Percentiles rank a stretch among this genome's conserved stretches.
Conservation (phyloP, 2,329 filamentous ascomycete genomes). For the Sarocladium kiliense region DNA sequence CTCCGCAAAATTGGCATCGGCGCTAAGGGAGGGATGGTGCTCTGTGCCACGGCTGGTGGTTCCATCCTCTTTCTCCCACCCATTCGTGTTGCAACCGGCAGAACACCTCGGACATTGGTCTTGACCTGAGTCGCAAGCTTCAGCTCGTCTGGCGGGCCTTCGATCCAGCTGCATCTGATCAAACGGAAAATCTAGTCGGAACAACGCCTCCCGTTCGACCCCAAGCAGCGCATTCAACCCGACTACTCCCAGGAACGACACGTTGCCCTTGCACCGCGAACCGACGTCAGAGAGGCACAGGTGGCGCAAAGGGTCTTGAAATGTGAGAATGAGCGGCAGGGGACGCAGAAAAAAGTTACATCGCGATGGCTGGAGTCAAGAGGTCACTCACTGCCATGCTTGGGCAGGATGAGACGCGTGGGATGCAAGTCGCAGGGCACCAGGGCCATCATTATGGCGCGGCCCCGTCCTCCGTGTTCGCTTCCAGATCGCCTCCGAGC, state of each 20-base stretch:
- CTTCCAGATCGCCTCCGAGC: background rate
- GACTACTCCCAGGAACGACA: no score
- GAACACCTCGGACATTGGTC: background rate
- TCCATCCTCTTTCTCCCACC: background rate
- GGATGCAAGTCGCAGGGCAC: conserved; percentile 3
- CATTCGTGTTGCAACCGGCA: background rate
- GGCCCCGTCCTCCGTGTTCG: background rate
- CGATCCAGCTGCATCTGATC: no score
- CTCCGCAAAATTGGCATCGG: conserved; percentile 1
- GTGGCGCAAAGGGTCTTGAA: background rate
- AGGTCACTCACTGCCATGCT: conserved; percentile 31
- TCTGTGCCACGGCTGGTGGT: background rate
- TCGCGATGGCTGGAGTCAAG: conserved; percentile 33
- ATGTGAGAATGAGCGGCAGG: background rate
- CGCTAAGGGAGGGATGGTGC: background rate
- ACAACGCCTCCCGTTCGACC: no score
- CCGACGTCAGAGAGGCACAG: no score
- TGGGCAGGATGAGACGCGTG: conserved; percentile 18
- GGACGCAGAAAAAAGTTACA: conserved; percentile 1
- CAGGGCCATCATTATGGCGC: background rate
- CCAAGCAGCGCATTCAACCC: no score
- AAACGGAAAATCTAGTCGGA: no score
- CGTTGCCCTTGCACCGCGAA: no score
- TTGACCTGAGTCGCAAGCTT: no score
- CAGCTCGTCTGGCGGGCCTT: no score